Conservation (phyloP, 305 asterid genomes). For the Solanum aculeatissimum region DNA sequence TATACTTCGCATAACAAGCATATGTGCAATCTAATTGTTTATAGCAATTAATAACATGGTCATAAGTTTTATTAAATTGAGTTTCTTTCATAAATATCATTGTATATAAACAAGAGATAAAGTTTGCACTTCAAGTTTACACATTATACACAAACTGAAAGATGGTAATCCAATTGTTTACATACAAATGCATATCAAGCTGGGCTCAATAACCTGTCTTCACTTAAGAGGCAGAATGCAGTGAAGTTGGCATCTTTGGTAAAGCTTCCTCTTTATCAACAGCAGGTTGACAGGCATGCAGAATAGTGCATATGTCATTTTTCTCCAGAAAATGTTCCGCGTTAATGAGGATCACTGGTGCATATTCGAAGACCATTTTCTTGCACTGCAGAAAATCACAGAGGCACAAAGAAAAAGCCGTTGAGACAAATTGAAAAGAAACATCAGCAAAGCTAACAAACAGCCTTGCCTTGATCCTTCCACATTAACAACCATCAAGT, state of each 20-base stretch:
- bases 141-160: background rate
- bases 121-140: background rate
- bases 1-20: background rate
- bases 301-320: slow-evolving; percentile 21
- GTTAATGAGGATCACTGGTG: slow-evolving; percentile 25
- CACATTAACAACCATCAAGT: background rate
- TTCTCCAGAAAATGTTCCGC: slow-evolving; percentile 31
- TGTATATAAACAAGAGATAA: background rate
- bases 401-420: background rate
- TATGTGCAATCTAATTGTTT: background rate
- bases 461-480: background rate
- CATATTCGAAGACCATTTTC: slow-evolving; percentile 31
- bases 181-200: background rate
- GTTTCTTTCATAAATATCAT: background rate
- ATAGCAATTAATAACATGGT: background rate
- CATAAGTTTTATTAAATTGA: background rate
- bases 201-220: background rate
- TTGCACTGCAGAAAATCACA: slow-evolving; percentile 24
- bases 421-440: background rate
- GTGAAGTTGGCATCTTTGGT: background rate
- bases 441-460: background rate
- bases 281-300: slow-evolving; percentile 6
- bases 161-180: background rate
- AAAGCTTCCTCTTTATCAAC: background rate
- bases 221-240: background rate